phyloP scores from a whole-genome alignment of 2,329 filamentous ascomycete species.

The Pseudohalonectria lignicola region DNA sequence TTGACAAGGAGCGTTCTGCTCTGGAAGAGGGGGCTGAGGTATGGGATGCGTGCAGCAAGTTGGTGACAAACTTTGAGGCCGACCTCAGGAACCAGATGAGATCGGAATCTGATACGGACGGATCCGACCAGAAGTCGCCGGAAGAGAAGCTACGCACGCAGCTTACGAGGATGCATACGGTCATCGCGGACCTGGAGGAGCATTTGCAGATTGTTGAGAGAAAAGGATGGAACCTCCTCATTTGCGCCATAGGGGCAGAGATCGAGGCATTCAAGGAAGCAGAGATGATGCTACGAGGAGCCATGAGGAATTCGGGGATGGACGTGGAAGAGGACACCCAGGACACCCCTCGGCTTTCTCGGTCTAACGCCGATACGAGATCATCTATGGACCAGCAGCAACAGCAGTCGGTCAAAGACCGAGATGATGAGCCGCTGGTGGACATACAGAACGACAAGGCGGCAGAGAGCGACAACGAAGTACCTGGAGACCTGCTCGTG shows the following conservation, averaged over 20 bases:
- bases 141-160: constrained; percentile 21
- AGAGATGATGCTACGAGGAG: constrained; percentile 15
- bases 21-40: constrained; percentile 55
- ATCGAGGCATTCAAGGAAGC: constrained; percentile 22
- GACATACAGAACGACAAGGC: constrained; percentile 3
- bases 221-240: constrained; percentile 61
- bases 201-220: constrained; percentile 44
- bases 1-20: constrained; percentile 51
- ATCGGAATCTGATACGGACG: constrained; percentile 9
- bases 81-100: constrained; percentile 47
- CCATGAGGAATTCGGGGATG: constrained; percentile 18
- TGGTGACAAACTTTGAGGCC: constrained; percentile 55
- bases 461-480: constrained; percentile 9
- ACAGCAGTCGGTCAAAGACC: constrained; percentile 17
- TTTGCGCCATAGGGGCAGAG: constrained; percentile 63
- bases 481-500: not conserved
- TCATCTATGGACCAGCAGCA: not conserved
- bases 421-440: constrained; percentile 5
- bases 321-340: constrained; percentile 11
- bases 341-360: constrained; percentile 13
- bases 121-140: constrained; percentile 16
- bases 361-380: not conserved
- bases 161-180: constrained; percentile 42
- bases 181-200: constrained; percentile 43
- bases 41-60: constrained; percentile 51